These are phyloP conservation scores for Polytolypa hystricis DNA, from an alignment of 2,329 filamentous ascomycete genomes.

Conservation along the genomic window DNA sequence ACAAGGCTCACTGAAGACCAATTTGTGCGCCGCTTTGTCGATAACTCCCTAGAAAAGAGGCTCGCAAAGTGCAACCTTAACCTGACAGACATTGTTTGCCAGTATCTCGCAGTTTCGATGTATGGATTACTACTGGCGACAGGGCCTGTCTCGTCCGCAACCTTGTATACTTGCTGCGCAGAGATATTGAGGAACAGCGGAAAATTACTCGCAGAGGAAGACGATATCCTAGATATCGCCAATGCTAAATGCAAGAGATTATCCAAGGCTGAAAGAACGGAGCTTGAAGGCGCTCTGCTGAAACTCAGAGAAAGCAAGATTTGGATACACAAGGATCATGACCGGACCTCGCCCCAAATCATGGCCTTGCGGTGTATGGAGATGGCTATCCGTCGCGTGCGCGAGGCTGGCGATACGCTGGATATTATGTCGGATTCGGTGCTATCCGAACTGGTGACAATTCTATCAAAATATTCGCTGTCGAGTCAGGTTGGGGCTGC, in stretches of 20 bases:
- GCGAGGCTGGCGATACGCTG: slow-evolving; percentile 21
- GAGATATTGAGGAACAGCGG: slow-evolving; percentile 21
- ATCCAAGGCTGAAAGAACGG: slow-evolving; percentile 21
- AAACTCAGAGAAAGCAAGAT: slow-evolving; percentile 17
- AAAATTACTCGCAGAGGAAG: slow-evolving; percentile 18
- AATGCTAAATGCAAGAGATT: slow-evolving; percentile 16
- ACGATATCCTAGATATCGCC: slow-evolving; percentile 19
- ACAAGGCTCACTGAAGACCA: slow-evolving; percentile 37
- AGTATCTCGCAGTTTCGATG: slow-evolving; percentile 22
- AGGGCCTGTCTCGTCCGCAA: slow-evolving; percentile 19
- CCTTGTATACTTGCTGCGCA: slow-evolving; percentile 21
- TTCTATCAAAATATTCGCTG: slow-evolving; percentile 18
- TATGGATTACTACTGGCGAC: slow-evolving; percentile 21
- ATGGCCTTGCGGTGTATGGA: slow-evolving; percentile 25
- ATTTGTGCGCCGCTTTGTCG: slow-evolving; percentile 49
- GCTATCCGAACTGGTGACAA: slow-evolving; percentile 20
- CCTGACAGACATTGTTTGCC: slow-evolving; percentile 42
- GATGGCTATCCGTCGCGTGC: slow-evolving; percentile 21
- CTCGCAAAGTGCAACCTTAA: slow-evolving; percentile 52
- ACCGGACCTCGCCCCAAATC: slow-evolving; percentile 21
- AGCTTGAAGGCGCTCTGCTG: slow-evolving; percentile 19
- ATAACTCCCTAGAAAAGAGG: slow-evolving; percentile 59
- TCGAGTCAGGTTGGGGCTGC: slow-evolving; percentile 6
- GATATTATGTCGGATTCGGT: slow-evolving; percentile 18
- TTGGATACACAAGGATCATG: slow-evolving; percentile 13